Evolutionary conservation across 1,284 basidiomycete species (phyloP), one percentile per base, ranked within the genome.

Genomic region (Pisolithus thermaeus): DNA sequence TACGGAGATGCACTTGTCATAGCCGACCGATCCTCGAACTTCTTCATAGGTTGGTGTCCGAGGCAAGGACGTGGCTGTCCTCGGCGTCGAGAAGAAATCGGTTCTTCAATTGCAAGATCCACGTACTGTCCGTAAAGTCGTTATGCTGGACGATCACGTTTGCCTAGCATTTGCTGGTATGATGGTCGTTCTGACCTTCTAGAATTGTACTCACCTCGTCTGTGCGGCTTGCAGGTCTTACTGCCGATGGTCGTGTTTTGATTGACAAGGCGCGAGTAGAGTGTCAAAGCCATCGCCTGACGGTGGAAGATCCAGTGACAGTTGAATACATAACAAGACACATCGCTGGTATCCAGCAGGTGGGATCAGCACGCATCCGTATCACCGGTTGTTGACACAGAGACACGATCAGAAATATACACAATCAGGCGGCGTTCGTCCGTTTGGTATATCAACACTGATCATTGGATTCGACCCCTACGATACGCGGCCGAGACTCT

Each of bases 41-140:
- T 20, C 28, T 44, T 43, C 43, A 41, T 52, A 96, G 93, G 93
- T 99, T 55, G 97, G 97, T 48, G 92, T 99, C 30, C 84, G 93
- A 56, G 97, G 97, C 57, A 88, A 91, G 67, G 87, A 95, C 62
- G 90, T 95, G 35, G 97, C 97, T 4, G 93, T 99, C 4, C 80
- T 99, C 25, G 97, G 96, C 50, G 97, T 99, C 20, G 97, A 99
- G 79, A 99, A 99, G 86, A 99, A 98, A 73, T 94, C 92, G 0
- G 85, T 97, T 16, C 78, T 98, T 25, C 97, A 99, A 71, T 80
- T 99, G 7, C 97, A 99, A 77, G 97, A 99, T 73, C 91, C 97
- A 9, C 80, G 97, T 51, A 99, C 97, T 2, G 94, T 99, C 16
- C 81, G 96, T 53, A 99, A 99, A 71, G 96, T 98, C 12, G 97